A percentile compares a stretch with the other conserved stretches of the same genome.
Evolutionary conservation across 805 yeast species (phyloP).

Genomic region (Starmerella geochares): DNA sequence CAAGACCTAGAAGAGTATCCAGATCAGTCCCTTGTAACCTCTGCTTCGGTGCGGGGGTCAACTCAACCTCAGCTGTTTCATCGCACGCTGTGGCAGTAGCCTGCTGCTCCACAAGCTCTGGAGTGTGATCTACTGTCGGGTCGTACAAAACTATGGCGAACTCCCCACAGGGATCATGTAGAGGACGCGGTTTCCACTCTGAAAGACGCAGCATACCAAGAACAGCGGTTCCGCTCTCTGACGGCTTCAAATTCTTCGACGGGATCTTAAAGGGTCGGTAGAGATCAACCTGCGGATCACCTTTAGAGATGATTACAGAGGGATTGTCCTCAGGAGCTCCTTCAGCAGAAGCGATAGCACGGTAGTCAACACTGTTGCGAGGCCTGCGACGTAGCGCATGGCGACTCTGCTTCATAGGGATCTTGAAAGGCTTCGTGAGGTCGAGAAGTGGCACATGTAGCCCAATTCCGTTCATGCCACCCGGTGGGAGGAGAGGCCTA

Average conservation of each 20-base stretch:
- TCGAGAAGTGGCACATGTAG: conserved; percentile 8
- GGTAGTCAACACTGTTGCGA: conserved; percentile 13
- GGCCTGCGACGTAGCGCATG: conserved; percentile 12
- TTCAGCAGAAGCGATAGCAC: conserved; percentile 9
- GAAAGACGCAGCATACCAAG: conserved; percentile 69
- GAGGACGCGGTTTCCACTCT: conserved; percentile 68
- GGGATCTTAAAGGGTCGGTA: conserved; percentile 20
- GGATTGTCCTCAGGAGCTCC: not conserved
- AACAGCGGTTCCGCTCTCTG: conserved; percentile 48
- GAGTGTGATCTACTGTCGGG: conserved; percentile 67
- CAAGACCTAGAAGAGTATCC: conserved; percentile 69
- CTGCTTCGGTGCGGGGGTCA: conserved; percentile 24
- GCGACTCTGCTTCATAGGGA: conserved; percentile 18
- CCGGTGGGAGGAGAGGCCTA: conserved; percentile 1
- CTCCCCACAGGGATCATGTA: conserved; percentile 92
- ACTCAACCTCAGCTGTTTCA: conserved; percentile 3
- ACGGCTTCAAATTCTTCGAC: conserved; percentile 14
- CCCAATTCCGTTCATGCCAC: conserved; percentile 2
- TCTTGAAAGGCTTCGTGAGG: conserved; percentile 17
- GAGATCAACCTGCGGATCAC: conserved; percentile 10
- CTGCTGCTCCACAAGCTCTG: conserved; percentile 23
- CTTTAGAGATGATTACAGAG: not conserved
- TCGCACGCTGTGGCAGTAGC: conserved; percentile 7
- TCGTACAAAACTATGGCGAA: conserved; percentile 90
- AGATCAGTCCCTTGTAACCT: conserved; percentile 37